Evolutionary conservation across 2,329 filamentous ascomycete genomes (phyloP), one percentile per base, ranked within the genome.

Genomic region (Orbilia quercus): DNA sequence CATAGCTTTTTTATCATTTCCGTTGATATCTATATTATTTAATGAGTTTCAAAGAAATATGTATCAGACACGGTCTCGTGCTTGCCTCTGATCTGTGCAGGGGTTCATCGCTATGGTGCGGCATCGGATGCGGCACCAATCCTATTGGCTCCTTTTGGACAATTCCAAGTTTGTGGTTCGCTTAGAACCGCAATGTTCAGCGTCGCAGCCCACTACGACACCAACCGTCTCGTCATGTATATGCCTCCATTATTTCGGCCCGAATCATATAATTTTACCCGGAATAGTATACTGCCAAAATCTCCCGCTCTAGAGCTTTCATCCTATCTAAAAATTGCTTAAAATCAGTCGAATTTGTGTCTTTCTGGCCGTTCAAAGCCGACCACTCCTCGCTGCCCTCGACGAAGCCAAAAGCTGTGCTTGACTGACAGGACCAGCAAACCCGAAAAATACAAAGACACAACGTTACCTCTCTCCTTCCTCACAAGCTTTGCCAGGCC

Each of bases 151-250:
- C 28, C 14, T 18, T 28, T 22, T 16, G 2, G 23, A 9, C 50
- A 20, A 18, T 59, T 45, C 59, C 67, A 72, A 44, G 16, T 31
- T 45, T 73, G 47, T 42, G 54, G 69, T 66, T 73, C 69, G 69
- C 60, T 66, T 73, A 73, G 40, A 60, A 50, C 53, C 60, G 55
- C 51, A 72, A 71, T 47, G 44, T 51, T 58, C 58, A 40, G 45
- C 28, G 16, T 45, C 54, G 59, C 53, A 45, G 44, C 42, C 14
- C 40, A 57, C 48, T 20, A 50, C 28, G 28, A 28, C 42, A 14
- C 22, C 22, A 45, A n/a, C 11, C 7, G 42, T 23, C 38, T 45
- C 38, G 28, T 45, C 20, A 42, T 45, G 22, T 45, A n/a, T 16
- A 23, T 23, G 23, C n/a, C 18, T 14, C 20, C 18, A 47, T 1